Percentiles rank a stretch among this genome's conserved stretches.
Evolutionary conservation across 805 yeast species (phyloP).

Genomic region (Peterozyma toletana): DNA sequence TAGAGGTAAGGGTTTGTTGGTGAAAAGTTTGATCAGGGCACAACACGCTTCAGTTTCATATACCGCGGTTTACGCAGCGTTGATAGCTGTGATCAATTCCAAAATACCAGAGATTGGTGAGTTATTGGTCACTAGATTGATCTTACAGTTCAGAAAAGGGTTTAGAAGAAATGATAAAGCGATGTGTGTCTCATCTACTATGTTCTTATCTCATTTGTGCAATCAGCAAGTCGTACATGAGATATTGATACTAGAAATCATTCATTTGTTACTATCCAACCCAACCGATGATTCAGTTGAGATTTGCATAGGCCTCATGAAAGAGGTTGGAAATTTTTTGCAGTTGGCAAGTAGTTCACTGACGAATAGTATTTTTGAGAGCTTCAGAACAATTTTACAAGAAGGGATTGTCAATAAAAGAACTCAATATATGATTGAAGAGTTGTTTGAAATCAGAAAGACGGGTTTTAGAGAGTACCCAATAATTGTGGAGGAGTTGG

Average conservation of each 20-base stretch:
- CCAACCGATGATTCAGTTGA: conserved; percentile 50
- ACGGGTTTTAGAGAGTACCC: conserved; percentile 24
- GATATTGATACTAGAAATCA: conserved; percentile 42
- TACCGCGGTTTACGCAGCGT: conserved; percentile 47
- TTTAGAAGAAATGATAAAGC: conserved; percentile 39
- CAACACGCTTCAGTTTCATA: conserved; percentile 33
- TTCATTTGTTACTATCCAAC: conserved; percentile 36
- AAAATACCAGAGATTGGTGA: conserved; percentile 66
- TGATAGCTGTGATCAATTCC: conserved; percentile 55
- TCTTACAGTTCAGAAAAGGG: conserved; percentile 50
- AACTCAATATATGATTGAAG: conserved; percentile 40
- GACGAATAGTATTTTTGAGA: conserved; percentile 41
- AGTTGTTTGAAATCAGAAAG: conserved; percentile 42
- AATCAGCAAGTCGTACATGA: conserved; percentile 58
- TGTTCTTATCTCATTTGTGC: conserved; percentile 55
- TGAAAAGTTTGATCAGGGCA: conserved; percentile 47
- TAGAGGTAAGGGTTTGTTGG: conserved; percentile 55
- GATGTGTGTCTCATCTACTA: conserved; percentile 32
- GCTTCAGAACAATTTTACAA: conserved; percentile 53
- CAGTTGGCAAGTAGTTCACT: conserved; percentile 34
- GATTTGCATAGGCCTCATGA: conserved; percentile 42
- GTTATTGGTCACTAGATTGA: conserved; percentile 41
- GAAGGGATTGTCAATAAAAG: conserved; percentile 38
- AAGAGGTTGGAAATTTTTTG: conserved; percentile 45
- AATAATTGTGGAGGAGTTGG: conserved; percentile 38